Base-by-base conservation (phyloP, 2,329 filamentous ascomycete species). In the Apiospora phragmitis region DNA sequence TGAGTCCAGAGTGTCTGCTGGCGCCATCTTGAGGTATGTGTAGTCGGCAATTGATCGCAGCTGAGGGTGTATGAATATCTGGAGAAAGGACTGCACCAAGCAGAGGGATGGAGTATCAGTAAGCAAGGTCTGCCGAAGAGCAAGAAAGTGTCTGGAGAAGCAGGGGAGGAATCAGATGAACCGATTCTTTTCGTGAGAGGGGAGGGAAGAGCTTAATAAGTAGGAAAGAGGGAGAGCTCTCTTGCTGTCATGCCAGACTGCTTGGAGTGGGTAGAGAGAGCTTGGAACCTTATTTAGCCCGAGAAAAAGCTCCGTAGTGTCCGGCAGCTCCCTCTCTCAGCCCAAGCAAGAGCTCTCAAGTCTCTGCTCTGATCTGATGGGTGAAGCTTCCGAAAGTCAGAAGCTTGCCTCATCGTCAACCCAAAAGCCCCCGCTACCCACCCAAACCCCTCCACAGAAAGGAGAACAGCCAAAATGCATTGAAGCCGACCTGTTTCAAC, bases 1-100 rank as follows among this genome's bases (percentile, higher is more conserved):
- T 80, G 94, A 91, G 77, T 91, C 87, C 77, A 97, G 92, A 74
- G 94, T 92, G 81, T 91, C 94, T 77, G 95, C 92, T 86, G 97
- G 94, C 77, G 93, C 89, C 90, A 97, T 91, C 75, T 77, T 85
- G 80, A 70, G 42, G 69, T 21, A n/a, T 59, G 26, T 71, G 32
- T 51, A n/a, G 51, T 55, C 14, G 26, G 26, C 26, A 32, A 32
- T 51, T 68, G 59, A 51, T 68, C 49, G 21, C 29, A 43, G 9
- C 38, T 67, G 9, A 32, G 38, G 65, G 24, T 45, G 29, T 43
- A 6, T 62, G 32, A 14, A n/a, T 12, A n/a, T 62, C 55, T 62
- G 65, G 41, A 32, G 42, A 67, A 67, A 32, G 65, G 29, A 47
- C 65, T 67, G 42, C 65, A 47, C 65, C 65, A 47, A 42, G 65